phyloP scores from a whole-genome alignment of 805 yeast genomes.

The Candida cerambycidarum region DNA sequence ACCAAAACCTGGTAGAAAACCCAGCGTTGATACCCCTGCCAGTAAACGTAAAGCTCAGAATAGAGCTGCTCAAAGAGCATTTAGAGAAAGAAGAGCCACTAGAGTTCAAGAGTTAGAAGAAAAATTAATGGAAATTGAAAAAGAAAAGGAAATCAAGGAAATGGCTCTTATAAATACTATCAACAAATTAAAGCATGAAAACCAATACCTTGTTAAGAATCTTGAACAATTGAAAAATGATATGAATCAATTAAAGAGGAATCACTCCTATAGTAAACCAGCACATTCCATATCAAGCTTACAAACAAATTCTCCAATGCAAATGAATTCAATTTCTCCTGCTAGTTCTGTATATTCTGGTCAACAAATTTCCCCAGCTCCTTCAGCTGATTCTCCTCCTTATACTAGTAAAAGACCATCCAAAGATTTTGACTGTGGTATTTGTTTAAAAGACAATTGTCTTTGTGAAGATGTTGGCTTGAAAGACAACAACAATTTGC shows the following conservation, averaged over 20 bases:
- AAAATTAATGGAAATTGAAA: conserved; percentile 63
- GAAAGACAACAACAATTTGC: conserved; percentile 22
- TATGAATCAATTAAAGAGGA: conserved; percentile 17
- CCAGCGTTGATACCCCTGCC: conserved; percentile 75
- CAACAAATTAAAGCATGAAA: conserved; percentile 47
- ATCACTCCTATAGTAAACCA: not conserved
- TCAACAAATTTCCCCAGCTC: conserved; percentile 55
- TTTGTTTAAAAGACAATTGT: conserved; percentile 69
- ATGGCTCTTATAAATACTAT: conserved; percentile 53
- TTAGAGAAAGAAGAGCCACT: conserved; percentile 83
- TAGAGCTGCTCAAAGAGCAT: conserved; percentile 91
- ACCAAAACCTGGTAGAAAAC: conserved; percentile 60
- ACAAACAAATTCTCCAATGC: conserved; percentile 6
- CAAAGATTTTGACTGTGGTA: conserved; percentile 53
- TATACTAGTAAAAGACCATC: conserved; percentile 14
- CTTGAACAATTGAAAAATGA: conserved; percentile 44
- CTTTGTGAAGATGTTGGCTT: conserved; percentile 58
- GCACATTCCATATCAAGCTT: not conserved
- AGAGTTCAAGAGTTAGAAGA: conserved; percentile 76
- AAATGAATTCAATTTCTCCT: conserved; percentile 23
- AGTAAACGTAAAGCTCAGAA: conserved; percentile 87
- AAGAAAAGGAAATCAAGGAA: conserved; percentile 61
- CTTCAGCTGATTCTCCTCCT: conserved; percentile 50
- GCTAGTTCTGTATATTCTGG: conserved; percentile 32
- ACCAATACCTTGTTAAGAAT: conserved; percentile 40